These are phyloP conservation scores for Metarhizium sp. DNA, from an alignment of 2,329 filamentous ascomycete species.

Conservation along the genomic window DNA sequence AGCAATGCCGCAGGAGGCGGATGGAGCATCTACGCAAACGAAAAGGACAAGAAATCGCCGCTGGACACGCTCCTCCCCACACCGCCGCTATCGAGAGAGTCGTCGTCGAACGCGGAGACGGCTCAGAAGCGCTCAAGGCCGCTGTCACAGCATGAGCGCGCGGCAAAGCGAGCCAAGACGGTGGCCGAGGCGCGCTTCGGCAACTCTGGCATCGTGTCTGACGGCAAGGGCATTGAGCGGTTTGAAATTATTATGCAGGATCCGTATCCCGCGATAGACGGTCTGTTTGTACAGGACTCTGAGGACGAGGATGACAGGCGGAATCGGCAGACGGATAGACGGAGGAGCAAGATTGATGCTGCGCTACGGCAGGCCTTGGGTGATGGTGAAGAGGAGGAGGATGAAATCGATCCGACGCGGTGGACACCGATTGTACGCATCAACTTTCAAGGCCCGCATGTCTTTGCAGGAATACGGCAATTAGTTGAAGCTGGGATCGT, in stretches of 20 bases:
- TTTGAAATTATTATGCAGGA: slow-evolving; percentile 53
- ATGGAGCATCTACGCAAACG: slow-evolving; percentile 70
- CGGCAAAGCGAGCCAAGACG: slow-evolving; percentile 48
- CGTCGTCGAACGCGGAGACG: slow-evolving; percentile 18
- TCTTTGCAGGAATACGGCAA: slow-evolving; percentile 71
- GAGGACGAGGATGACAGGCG: slow-evolving; percentile 14
- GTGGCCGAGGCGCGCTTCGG: slow-evolving; percentile 65
- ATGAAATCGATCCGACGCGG: slow-evolving; percentile 14
- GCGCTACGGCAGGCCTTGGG: slow-evolving; percentile 20
- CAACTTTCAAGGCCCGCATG: slow-evolving; percentile 64
- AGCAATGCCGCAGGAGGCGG: slow-evolving; percentile 66
- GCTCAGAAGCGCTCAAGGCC: slow-evolving; percentile 18
- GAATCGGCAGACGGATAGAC: slow-evolving; percentile 11
- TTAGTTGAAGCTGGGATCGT: slow-evolving; percentile 69
- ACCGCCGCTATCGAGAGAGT: slow-evolving; percentile 31
- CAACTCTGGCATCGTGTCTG: slow-evolving; percentile 41
- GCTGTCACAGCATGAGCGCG: slow-evolving; percentile 19
- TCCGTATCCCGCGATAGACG: slow-evolving; percentile 32
- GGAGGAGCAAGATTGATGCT: slow-evolving; percentile 26
- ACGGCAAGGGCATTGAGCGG: slow-evolving; percentile 52
- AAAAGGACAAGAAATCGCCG: slow-evolving; percentile 43
- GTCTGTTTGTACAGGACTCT: slow-evolving; percentile 11
- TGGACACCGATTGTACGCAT: slow-evolving; percentile 42
- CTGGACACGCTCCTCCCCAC: slow-evolving; percentile 41
- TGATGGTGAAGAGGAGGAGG: slow-evolving; percentile 14